phyloP scores from a whole-genome alignment of 1,284 basidiomycete species.

The Trichosporon coremiiforme region DNA sequence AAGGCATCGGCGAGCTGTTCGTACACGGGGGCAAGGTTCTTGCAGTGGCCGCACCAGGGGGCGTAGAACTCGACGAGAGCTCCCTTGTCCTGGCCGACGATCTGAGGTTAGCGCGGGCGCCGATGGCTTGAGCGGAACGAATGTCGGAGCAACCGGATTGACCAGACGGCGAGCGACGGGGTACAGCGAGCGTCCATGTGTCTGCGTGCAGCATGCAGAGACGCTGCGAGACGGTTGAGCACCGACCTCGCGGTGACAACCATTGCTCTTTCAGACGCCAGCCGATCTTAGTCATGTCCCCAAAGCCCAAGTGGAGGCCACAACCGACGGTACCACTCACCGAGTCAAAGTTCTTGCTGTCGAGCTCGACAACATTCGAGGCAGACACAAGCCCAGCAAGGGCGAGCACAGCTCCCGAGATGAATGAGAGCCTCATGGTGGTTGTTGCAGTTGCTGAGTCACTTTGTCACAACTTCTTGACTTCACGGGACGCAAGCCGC shows the following conservation, averaged over 20 bases:
- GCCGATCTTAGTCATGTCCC: background rate
- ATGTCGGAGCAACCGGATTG: too few species aligned
- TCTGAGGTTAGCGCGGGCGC: slow-evolving; percentile 30
- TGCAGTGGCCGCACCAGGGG: slow-evolving; percentile 60
- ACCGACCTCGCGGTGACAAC: background rate
- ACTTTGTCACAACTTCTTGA: too few species aligned
- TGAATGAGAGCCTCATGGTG: slow-evolving; percentile 64
- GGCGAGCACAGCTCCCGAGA: slow-evolving; percentile 63
- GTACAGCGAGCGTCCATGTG: background rate
- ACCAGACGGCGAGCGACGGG: background rate
- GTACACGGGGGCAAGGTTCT: slow-evolving; percentile 73
- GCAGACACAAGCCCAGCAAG: slow-evolving; percentile 64
- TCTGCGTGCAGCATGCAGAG: too few species aligned
- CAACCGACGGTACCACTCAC: slow-evolving; percentile 48
- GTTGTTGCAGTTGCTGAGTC: background rate
- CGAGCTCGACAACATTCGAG: slow-evolving; percentile 76
- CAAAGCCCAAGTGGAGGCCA: background rate
- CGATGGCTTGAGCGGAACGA: too few species aligned
- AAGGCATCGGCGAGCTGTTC: slow-evolving; percentile 88
- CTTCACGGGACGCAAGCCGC: too few species aligned
- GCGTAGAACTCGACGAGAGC: slow-evolving; percentile 77
- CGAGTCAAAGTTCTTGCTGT: slow-evolving; percentile 71
- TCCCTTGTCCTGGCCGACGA: slow-evolving; percentile 72
- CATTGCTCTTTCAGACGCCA: too few species aligned
- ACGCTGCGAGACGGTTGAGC: too few species aligned